These are phyloP conservation scores for Cladobotryum mycophilum DNA, from an alignment of 2,329 filamentous ascomycete genomes.

Conservation along the genomic window DNA sequence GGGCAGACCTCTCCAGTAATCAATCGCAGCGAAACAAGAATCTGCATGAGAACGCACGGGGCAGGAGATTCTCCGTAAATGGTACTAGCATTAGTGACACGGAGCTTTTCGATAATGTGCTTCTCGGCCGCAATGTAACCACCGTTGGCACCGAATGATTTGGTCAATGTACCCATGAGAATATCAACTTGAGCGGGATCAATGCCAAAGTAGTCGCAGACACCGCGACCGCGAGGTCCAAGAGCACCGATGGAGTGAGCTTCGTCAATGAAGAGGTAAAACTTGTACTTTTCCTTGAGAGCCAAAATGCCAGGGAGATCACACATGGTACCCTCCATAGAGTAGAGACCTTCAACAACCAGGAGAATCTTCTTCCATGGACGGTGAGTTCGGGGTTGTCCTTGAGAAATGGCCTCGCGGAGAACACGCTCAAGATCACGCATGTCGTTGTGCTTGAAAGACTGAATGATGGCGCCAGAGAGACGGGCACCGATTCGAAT, in stretches of 20 bases:
- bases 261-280: constrained; percentile 91
- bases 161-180: constrained; percentile 96
- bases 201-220: constrained; percentile 95
- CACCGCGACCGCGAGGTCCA: constrained; percentile 79
- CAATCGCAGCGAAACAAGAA: constrained; percentile 76
- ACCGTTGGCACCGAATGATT: constrained; percentile 96
- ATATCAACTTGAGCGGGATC: constrained; percentile 86
- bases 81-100: constrained; percentile 77
- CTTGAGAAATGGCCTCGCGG: constrained; percentile 89
- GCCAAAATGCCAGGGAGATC: constrained; percentile 85
- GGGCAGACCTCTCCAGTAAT: constrained; percentile 84
- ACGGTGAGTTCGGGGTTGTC: constrained; percentile 94
- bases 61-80: constrained; percentile 82
- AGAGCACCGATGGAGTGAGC: constrained; percentile 93
- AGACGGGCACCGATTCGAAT: constrained; percentile 93
- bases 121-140: constrained; percentile 91
- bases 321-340: constrained; percentile 98
- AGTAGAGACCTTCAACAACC: constrained; percentile 94
- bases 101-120: constrained; percentile 85
- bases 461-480: constrained; percentile 88
- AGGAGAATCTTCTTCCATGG: constrained; percentile 99
- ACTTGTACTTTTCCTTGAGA: constrained; percentile 95
- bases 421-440: constrained; percentile 75
- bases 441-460: constrained; percentile 99
- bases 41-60: constrained; percentile 85